A percentile compares a stretch with the other conserved stretches of the same genome.
phyloP scores from a whole-genome alignment of 768 basidiomycete species.

The Suillus discolor region DNA sequence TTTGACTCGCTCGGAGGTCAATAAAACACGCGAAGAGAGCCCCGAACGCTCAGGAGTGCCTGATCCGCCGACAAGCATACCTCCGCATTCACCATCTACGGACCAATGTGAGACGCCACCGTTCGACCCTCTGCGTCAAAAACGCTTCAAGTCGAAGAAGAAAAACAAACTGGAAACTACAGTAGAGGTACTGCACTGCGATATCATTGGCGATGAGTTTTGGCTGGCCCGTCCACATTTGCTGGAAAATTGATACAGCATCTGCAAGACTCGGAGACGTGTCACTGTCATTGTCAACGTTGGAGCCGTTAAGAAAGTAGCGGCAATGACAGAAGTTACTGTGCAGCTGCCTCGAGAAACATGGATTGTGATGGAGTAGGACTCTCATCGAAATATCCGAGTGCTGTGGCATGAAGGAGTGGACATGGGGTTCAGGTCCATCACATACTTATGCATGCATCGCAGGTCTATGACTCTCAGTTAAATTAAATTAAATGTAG shows the following conservation, averaged over 20 bases:
- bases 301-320: not conserved
- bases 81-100: not conserved
- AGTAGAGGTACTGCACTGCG: conserved; percentile 72
- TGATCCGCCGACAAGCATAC: not conserved
- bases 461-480: not conserved
- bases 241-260: conserved; percentile 39
- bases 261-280: not conserved
- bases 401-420: not conserved
- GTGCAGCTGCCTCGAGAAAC: not conserved
- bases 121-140: not conserved
- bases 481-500: not conserved
- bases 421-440: not conserved
- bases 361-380: not conserved
- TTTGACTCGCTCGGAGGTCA: too few relatives aligned
- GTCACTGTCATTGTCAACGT: not conserved
- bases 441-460: not conserved
- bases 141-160: conserved; percentile 27
- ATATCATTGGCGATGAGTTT: conserved; percentile 81
- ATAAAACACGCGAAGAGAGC: not conserved
- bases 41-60: too few relatives aligned
- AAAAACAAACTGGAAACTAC: conserved; percentile 40
- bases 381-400: not conserved
- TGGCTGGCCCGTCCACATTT: conserved; percentile 68
- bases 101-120: not conserved
- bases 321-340: not conserved